phyloP scores from a whole-genome alignment of 1,139 yeast genomes.

The Suhomyces bokatorum region DNA sequence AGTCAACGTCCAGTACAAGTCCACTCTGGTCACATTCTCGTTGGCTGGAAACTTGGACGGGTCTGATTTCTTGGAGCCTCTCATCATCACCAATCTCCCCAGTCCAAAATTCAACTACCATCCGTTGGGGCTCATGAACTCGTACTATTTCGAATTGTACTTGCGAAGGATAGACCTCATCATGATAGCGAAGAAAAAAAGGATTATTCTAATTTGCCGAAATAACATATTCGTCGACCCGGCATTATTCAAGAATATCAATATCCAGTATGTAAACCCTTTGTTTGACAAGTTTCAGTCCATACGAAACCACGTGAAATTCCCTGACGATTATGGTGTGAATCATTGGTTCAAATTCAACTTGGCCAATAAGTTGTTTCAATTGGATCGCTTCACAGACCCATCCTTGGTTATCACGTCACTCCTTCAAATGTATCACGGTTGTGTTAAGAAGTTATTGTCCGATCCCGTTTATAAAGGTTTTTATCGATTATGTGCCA shows the following conservation, averaged over 20 bases:
- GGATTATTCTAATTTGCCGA: slow-evolving; percentile 13
- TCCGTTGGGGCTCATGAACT: slow-evolving; percentile 17
- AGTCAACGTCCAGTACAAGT: slow-evolving; percentile 16
- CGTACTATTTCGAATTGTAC: slow-evolving; percentile 12
- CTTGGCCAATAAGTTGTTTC: slow-evolving; percentile 7
- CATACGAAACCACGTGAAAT: slow-evolving; percentile 14
- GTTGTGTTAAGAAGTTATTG: slow-evolving; percentile 9
- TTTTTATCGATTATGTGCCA: slow-evolving; percentile 5
- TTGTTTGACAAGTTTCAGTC: slow-evolving; percentile 18
- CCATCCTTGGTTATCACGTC: slow-evolving; percentile 8
- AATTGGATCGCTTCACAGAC: slow-evolving; percentile 4
- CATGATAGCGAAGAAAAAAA: slow-evolving; percentile 6
- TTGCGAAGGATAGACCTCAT: slow-evolving; percentile 12
- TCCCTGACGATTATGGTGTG: slow-evolving; percentile 28
- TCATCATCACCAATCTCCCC: slow-evolving; percentile 14
- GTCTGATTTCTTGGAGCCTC: slow-evolving; percentile 17
- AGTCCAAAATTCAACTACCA: slow-evolving; percentile 13
- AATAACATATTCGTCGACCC: slow-evolving; percentile 12
- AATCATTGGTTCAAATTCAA: slow-evolving; percentile 17
- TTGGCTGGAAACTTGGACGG: slow-evolving; percentile 16
- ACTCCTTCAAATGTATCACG: slow-evolving; percentile 7
- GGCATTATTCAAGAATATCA: slow-evolving; percentile 21
- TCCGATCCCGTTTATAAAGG: slow-evolving; percentile 7
- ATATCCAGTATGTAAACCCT: slow-evolving; percentile 19
- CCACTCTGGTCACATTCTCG: slow-evolving; percentile 12